Conservation (phyloP, 306 rosid genomes). For the Cicer cuneatum region DNA sequence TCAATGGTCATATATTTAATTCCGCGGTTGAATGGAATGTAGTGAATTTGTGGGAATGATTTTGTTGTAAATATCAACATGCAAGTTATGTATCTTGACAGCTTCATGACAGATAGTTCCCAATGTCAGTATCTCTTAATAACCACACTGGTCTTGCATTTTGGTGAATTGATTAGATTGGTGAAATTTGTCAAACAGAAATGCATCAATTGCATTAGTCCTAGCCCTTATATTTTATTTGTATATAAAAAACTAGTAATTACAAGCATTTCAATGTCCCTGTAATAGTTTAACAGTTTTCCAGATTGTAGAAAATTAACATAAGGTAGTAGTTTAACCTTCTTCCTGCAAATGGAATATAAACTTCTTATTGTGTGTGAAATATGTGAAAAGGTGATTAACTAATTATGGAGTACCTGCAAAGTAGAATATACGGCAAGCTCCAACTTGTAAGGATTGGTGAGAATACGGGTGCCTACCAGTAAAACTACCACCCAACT, state of each 20-base stretch:
- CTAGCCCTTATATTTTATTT: background rate
- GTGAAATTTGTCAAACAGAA: slow-evolving; percentile 1
- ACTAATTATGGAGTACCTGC: slow-evolving; percentile 11
- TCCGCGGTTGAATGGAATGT: too few species aligned
- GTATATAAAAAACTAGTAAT: too few species aligned
- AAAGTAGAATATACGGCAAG: too few species aligned
- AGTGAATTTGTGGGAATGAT: too few species aligned
- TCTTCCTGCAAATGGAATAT: slow-evolving; percentile 3
- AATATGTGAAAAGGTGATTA: slow-evolving; percentile 19
- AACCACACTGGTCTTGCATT: slow-evolving; percentile 3
- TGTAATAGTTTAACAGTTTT: background rate
- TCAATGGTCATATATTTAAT: too few species aligned
- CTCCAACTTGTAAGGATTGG: too few species aligned
- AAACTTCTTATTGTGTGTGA: background rate
- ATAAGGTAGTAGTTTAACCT: slow-evolving; percentile 5
- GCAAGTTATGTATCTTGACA: too few species aligned
- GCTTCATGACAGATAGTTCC: too few species aligned
- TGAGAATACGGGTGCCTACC: too few species aligned
- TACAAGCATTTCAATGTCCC: slow-evolving; percentile 9
- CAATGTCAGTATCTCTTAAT: background rate
- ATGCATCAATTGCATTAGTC: slow-evolving; percentile 2
- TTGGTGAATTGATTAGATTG: slow-evolving; percentile 13
- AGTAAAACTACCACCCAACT: too few species aligned
- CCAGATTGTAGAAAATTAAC: background rate
- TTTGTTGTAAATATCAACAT: too few species aligned